phyloP scores from a whole-genome alignment of 306 rosid species.

The Citrullus colocynthis region DNA sequence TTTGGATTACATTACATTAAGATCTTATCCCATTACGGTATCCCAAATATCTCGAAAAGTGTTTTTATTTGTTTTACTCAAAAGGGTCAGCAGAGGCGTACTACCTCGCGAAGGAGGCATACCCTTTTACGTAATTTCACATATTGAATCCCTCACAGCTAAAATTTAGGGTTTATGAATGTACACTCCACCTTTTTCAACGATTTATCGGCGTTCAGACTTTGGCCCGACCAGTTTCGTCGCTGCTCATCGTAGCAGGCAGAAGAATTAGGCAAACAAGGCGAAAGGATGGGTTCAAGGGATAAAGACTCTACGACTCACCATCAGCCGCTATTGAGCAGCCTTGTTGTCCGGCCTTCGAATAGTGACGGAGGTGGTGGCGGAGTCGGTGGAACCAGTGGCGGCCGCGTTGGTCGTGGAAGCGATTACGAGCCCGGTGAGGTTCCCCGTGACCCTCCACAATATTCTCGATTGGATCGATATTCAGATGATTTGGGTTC shows the following conservation, averaged over 20 bases:
- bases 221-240: not conserved
- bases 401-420: conserved; percentile 24
- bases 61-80: not conserved
- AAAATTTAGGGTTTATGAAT: conserved; percentile 17
- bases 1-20: too few relatives aligned
- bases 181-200: not conserved
- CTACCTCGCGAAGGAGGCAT: not conserved
- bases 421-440: conserved; percentile 44
- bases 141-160: not conserved
- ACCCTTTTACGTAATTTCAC: conserved; percentile 12
- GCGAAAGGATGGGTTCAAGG: conserved; percentile 28
- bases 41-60: too few relatives aligned
- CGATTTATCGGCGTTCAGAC: conserved; percentile 6
- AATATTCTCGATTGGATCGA: conserved; percentile 34
- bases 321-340: conserved; percentile 46
- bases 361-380: conserved; percentile 29
- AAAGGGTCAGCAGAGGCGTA: not conserved
- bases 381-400: conserved; percentile 8
- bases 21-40: too few relatives aligned
- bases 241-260: conserved; percentile 4
- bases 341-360: conserved; percentile 46
- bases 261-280: not conserved
- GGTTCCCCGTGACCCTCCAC: conserved; percentile 37
- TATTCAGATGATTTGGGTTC: conserved; percentile 29
- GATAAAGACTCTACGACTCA: conserved; percentile 30